Evolutionary conservation across 179 eudicot genomes (phyloP), one percentile per base, ranked within the genome.

Genomic region (Actinidia polygama): DNA sequence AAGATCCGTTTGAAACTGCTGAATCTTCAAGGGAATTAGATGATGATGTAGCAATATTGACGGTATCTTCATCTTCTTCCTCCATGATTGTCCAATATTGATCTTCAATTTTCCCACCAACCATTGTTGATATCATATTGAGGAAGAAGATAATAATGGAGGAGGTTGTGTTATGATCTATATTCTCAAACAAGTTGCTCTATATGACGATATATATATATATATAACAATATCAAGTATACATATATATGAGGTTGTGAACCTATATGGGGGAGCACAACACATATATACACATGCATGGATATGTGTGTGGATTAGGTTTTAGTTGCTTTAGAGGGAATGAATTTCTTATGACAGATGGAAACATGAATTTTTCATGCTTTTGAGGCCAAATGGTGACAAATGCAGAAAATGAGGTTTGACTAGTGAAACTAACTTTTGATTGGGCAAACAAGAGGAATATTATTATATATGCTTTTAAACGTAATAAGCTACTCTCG

Each of bases 1-100:
- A 85, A 58, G 67, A 57, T 58, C 79, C 90, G 77, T 84, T 84
- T 40, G 90, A 87, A 23, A 79, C 53, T 12, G 67, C 73, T 79
- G 92, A 85, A 61, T 76, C 86, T 75, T 74, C 86, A n/a, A 78
- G 21, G 44, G 87, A 75, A 54, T 86, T 54, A 63, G 84, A 44
- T 57, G 84, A 59, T 68, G 81, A 51, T 21, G 23, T 23, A 64
- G 70, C 70, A 67, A 12, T 12, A 26, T 4, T 71, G 36, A 30
- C 1, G 12, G 24, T 49, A 23, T 73, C 71, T 63, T 71, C 77
- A 6, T 68, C 81, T 61, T 73, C 10, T 9, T 23, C 73, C 14
- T 46, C 74, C 69, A 21, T 82, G 63, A 11, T 78, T 66, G 53
- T n/a, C 57, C 26, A 26, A 51, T 51, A 7, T 51, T 51, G 7